Evolutionary conservation across 2,329 filamentous ascomycete species (phyloP), one percentile per base, ranked within the genome.

Genomic region (Claviceps sp.): DNA sequence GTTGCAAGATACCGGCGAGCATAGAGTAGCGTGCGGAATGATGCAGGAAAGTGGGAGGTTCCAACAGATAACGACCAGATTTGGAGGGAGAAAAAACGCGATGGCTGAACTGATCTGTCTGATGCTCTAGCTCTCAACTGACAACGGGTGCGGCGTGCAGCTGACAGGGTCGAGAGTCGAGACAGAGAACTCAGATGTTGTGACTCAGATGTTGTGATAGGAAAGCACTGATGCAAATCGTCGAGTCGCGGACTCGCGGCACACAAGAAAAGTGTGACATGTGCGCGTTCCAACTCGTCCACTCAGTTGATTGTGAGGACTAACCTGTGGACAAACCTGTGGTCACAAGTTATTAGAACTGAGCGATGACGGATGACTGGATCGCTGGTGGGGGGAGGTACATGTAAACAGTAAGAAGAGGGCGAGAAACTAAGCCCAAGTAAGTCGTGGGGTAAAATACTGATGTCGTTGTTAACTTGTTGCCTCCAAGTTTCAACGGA

Each of bases 81-180:
- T 37, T n/a, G 43, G 20, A 34, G 30, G 20, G 20, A 49, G 24
- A 37, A 26, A 47, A 48, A 13, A 54, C 44, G 47, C 48, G 38
- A 50, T 44, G 30, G 22, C 43, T 18, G 22, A 41, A 20, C 30
- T 45, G 41, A 30, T n/a, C 37, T 13, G 41, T 46, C 22, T 43
- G 37, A 22, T 24, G 45, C 20, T 24, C 30, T 24, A 34, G 45
- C 34, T 36, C 43, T 34, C 24, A 38, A 26, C 41, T n/a, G n/a
- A n/a, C n/a, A n/a, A 22, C 47, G 47, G 48, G 48, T n/a, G 20
- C 22, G 50, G 22, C 37, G 26, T 14, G 46, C 38, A 36, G 30
- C 52, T 54, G 49, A 50, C 52, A 56, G 52, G 53, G 53, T 40
- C 37, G 52, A 52, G 48, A 38, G 53, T 40, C 37, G 52, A 52